Evolutionary conservation across 129 eudicot genomes (phyloP).

Genomic region (Arctium lappa): DNA sequence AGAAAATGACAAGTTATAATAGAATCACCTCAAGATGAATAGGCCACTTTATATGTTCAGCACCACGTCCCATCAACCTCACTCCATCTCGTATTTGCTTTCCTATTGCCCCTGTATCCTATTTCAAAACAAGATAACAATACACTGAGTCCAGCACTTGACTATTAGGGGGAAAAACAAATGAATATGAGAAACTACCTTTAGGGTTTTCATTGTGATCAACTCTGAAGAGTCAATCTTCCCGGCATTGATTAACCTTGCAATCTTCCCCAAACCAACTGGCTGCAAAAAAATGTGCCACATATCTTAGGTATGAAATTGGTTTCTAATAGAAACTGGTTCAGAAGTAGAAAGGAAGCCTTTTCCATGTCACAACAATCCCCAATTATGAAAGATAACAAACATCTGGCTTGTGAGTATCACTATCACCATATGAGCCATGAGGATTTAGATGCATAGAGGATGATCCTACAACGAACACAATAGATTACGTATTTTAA

Average conservation of each 20-base stretch:
- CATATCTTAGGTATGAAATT: neutral
- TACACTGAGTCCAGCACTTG: neutral
- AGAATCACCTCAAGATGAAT: constrained; percentile 83
- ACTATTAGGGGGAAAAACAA: neutral
- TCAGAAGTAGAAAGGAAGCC: neutral
- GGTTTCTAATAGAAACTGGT: neutral
- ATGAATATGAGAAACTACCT: constrained; percentile 37
- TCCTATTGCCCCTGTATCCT: constrained; percentile 96
- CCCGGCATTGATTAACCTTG: constrained; percentile 89
- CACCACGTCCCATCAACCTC: constrained; percentile 94
- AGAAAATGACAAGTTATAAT: neutral
- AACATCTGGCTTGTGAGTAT: no score
- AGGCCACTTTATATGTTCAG: constrained; percentile 84
- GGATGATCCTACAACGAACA: neutral
- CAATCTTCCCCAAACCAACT: constrained; percentile 93
- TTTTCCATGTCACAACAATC: no score
- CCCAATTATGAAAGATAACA: no score
- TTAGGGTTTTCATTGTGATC: constrained; percentile 94
- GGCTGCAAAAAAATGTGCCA: constrained; percentile 54
- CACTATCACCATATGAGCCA: no score
- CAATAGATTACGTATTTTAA: neutral
- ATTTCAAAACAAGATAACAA: neutral
- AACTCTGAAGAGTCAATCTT: constrained; percentile 91
- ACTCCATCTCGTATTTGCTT: constrained; percentile 95
- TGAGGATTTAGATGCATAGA: neutral